Evolutionary conservation across 352 stramenopile species (phyloP), one percentile per base, ranked within the genome.

Genomic region (Phytophthora sp.): DNA sequence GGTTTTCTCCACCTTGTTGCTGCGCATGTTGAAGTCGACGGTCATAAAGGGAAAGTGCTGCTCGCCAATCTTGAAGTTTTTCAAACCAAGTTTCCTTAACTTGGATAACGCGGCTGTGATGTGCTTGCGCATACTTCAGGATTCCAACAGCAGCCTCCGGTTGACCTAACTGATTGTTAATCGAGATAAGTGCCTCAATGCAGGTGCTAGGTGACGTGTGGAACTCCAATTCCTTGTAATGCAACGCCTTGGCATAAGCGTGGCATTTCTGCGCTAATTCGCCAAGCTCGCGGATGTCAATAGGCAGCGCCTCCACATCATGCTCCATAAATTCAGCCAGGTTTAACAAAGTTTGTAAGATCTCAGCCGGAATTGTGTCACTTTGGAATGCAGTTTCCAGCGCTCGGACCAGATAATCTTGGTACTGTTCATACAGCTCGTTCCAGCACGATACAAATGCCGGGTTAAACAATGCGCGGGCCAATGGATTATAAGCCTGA

Each of bases 311-410:
- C 64, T 97, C 89, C 32, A 98, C 94, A 58, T 99, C 96, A 53
- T 99, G 95, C 69, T 99, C 97, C 95, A 99, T 99, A 62, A 99
- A 99, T 80, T 99, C 98, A 5, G 95, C 96, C 7, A 99, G 74
- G 69, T 99, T 99, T 7, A 99, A 70, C 21, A 99, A 74, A 26
- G 91, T 92, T 60, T 99, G 96, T 24, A 99, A 61, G 50, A 99
- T 99, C 69, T 99, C 97, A 13, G 97, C 93, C 0, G 97, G 97
- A 6, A 96, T 94, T 12, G 76, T 89, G 23, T 97, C 82, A 37
- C 78, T 95, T 63, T 97, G 86, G 44, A 99, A 98, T 7, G 97
- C 97, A 23, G 83, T 92, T 65, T 99, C 90, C 13, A 99, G 74
- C 4, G 95, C 89, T 31, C 91, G 79, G 13, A 98, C 87, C 10